Base-by-base conservation (phyloP, 768 basidiomycete genomes). In the Hygrophoropsis aurantiaca region DNA sequence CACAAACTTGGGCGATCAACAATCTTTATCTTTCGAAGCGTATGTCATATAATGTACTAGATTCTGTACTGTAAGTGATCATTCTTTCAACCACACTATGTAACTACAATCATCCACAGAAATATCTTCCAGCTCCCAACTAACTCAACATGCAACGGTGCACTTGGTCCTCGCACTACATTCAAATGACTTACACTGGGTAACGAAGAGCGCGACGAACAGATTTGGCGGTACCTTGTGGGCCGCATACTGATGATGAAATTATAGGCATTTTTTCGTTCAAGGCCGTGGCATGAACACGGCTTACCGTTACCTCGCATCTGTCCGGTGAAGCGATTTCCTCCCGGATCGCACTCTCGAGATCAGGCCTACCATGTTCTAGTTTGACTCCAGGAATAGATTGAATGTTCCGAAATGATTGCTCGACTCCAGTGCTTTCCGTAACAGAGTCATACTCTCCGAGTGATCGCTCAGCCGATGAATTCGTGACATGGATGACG, bases 281-380 rank as follows among this genome's bases (percentile, higher is more conserved):
- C n/a, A n/a, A n/a, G n/a, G n/a, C 24, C 16, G 26, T 6, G 18
- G 23, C 34, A 11, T 37, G 16, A 15, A 25, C 20, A 11, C 6
- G 1, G 64, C 72, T 7, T 46, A 79, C 80, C 79, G 23, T 68
- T 77, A 21, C 81, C 72, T 7, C 74, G 72, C 55, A 80, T 64
- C 74, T 78, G 2, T 52, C 53, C 6, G 65, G 61, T 6, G 51
- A 49, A 2, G 36, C 54, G 10, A 74, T 66, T 50, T 79, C 77
- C 11, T 66, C 61, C 2, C 53, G 46, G 3, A 80, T 39, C 2
- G 79, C 54, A 0, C 51, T 48, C 5, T 54, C 42, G 2, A 82
- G 34, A 44, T 80, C 70, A 0, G 80, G 78, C 1, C 80, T 60
- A 1, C 79, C 76, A 1, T 56, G 50, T 19, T 61, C 50, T 9